Base-by-base conservation (phyloP, 176 grass and related monocot genomes). In the Saccharum officinarum region DNA sequence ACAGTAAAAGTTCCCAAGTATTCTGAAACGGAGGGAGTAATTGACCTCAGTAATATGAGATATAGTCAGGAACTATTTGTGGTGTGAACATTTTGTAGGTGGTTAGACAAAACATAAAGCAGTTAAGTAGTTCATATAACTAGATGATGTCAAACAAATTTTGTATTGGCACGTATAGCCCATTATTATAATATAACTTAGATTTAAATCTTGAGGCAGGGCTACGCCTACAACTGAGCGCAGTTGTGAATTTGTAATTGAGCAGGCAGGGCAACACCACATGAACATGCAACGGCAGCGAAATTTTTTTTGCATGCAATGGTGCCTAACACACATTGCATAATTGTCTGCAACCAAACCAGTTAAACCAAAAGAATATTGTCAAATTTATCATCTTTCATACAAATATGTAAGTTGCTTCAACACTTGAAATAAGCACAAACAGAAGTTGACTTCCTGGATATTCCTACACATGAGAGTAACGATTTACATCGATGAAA, bases 161-260 rank as follows among this genome's bases (percentile, higher is more conserved):
- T 71, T 82, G 14, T 28, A 82, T 82, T 65, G 36, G 9, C 41
- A 82, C 15, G 25, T 47, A 63, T 34, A 76, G 23, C 14, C 14
- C 57, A 59, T 18, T 64, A 57, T 82, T 64, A 28, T 28, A 79
- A 59, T 20, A 59, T 68, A 80, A 79, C 37, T 41, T 79, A 67
- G 20, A 26, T 73, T 28, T 20, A 57, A 55, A 80, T 38, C 26
- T 80, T 41, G 23, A 57, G 37, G 38, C 34, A 60, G 22, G 60
- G 61, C 28, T 85, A 61, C 39, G 61, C 1, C 47, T 60, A 60
- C n/a, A 61, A 61, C 9, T 60, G 8, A 22, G 82, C 22, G 6
- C 60, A 77, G 65, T 45, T 73, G 41, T 77, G 67, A 82, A 77
- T 78, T 57, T 57, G 54, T 9, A 20, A 57, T 57, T 57, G 73